Evolutionary conservation across 1,139 yeast genomes (phyloP).

Genomic region (Candida tetrigidarum): DNA sequence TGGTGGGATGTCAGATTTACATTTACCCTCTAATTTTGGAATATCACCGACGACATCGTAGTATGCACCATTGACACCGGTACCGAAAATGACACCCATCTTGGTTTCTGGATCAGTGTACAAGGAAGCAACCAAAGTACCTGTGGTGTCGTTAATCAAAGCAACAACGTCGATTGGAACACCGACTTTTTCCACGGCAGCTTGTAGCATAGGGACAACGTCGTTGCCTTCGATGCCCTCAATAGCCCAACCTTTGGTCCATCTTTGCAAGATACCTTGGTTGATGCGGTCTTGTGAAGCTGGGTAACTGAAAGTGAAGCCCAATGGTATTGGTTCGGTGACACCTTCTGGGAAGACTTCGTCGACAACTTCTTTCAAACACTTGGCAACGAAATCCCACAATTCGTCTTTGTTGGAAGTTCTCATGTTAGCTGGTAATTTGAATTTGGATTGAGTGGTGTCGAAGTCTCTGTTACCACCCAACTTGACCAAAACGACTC

Average conservation of each 20-base stretch:
- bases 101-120: slow-evolving; percentile 87
- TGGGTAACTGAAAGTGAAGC: slow-evolving; percentile 96
- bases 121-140: slow-evolving; percentile 94
- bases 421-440: slow-evolving; percentile 76
- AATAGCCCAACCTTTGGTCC: slow-evolving; percentile 99
- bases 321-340: slow-evolving; percentile 64
- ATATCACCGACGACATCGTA: slow-evolving; percentile 76
- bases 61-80: slow-evolving; percentile 98
- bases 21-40: slow-evolving; percentile 80
- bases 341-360: slow-evolving; percentile 70
- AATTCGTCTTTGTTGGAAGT: slow-evolving; percentile 77
- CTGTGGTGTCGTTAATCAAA: slow-evolving; percentile 95
- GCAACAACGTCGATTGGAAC: slow-evolving; percentile 91
- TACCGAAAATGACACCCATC: slow-evolving; percentile 97
- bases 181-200: slow-evolving; percentile 61
- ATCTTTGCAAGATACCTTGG: slow-evolving; percentile 86
- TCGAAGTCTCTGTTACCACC: slow-evolving; percentile 81
- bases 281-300: slow-evolving; percentile 84
- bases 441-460: slow-evolving; percentile 80
- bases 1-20: slow-evolving; percentile 62
- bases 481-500: slow-evolving; percentile 84
- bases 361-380: slow-evolving; percentile 65
- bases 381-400: slow-evolving; percentile 85
- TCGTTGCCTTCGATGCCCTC: slow-evolving; percentile 93
- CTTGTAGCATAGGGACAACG: slow-evolving; percentile 89